Evolutionary conservation across 441 rosid genomes (phyloP).

Genomic region (Euphorbia celastroides): DNA sequence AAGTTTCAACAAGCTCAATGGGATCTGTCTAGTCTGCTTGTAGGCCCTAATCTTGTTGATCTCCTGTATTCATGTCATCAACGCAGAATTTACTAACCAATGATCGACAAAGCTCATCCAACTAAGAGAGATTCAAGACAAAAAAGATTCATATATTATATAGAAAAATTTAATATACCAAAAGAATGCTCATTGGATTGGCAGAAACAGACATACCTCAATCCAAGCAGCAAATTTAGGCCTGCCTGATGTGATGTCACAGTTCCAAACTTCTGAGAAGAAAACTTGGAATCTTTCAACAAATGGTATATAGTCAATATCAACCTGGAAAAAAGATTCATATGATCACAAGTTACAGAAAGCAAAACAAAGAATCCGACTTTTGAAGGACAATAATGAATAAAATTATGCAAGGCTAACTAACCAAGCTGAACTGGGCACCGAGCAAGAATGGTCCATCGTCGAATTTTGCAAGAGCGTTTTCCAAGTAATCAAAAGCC

Average conservation of each 20-base stretch:
- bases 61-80: constrained; percentile 41
- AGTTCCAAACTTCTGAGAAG: constrained; percentile 42
- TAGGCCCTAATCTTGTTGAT: constrained; percentile 70
- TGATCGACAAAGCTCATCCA: neutral
- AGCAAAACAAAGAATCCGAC: neutral
- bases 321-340: constrained; percentile 38
- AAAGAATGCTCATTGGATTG: too few relatives aligned
- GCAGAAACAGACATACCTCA: constrained; percentile 37
- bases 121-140: neutral
- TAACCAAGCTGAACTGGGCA: constrained; percentile 69
- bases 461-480: constrained; percentile 53
- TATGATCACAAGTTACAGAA: neutral
- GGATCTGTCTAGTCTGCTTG: constrained; percentile 55
- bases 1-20: constrained; percentile 30
- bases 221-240: constrained; percentile 75
- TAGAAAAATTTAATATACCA: too few relatives aligned
- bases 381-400: neutral
- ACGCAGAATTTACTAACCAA: neutral
- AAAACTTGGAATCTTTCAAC: constrained; percentile 55
- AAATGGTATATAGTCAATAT: constrained; percentile 65
- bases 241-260: constrained; percentile 62
- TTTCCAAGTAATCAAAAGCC: constrained; percentile 68
- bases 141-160: too few relatives aligned
- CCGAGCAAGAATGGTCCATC: constrained; percentile 92
- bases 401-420: constrained; percentile 6